Conservation (phyloP, 2,329 filamentous ascomycete genomes). For the Cytospora paraplurivora region DNA sequence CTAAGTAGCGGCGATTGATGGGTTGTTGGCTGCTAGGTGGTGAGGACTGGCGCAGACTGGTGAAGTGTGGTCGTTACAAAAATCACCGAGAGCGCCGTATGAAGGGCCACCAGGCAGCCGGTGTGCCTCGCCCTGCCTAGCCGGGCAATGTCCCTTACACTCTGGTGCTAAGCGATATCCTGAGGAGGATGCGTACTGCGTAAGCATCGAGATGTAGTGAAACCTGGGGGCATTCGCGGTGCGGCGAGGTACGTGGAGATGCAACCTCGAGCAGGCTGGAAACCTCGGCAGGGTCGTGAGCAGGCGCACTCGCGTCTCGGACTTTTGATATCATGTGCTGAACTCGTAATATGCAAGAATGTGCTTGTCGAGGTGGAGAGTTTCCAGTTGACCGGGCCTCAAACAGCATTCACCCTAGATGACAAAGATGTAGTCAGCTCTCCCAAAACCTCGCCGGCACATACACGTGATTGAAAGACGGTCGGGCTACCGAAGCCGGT, state of each 20-base stretch:
- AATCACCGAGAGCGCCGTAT: background rate
- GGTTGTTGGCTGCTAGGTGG: background rate
- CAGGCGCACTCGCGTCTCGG: background rate
- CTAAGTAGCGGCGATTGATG: background rate
- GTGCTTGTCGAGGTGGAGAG: too few species aligned
- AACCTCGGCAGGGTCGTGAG: background rate
- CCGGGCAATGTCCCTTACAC: background rate
- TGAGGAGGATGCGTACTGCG: background rate
- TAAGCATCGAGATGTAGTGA: background rate
- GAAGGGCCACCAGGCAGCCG: background rate
- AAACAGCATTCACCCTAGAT: too few species aligned
- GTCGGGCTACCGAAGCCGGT: background rate
- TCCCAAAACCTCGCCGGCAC: background rate
- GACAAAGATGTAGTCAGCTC: too few species aligned
- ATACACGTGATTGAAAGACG: background rate
- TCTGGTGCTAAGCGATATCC: background rate
- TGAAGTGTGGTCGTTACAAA: background rate
- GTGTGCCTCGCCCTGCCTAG: background rate
- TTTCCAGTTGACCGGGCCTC: too few species aligned
- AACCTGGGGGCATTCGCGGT: background rate
- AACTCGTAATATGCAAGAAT: background rate
- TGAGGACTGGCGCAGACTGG: background rate
- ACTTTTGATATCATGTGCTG: background rate
- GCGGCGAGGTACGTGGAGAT: background rate
- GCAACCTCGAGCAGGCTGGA: background rate